A percentile compares a stretch with the other conserved stretches of the same genome.
Evolutionary conservation across 805 yeast genomes (phyloP).

Genomic region (Pichia paraexigua): DNA sequence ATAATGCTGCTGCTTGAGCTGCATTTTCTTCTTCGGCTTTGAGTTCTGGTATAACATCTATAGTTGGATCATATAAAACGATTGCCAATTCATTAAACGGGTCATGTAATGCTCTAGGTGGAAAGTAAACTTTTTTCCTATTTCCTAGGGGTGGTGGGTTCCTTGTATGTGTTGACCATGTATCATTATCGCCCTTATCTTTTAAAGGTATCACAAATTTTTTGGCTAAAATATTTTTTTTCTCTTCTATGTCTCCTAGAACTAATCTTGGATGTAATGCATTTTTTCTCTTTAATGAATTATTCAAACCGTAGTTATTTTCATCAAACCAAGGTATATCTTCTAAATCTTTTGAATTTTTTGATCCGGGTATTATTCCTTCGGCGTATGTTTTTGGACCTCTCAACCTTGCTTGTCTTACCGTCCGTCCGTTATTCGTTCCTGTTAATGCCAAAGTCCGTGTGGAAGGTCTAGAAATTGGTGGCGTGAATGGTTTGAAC

Average conservation of each 20-base stretch:
- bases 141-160: constrained; percentile 86
- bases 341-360: constrained; percentile 13
- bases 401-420: constrained; percentile 23
- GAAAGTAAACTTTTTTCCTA: constrained; percentile 53
- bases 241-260: constrained; percentile 31
- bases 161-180: constrained; percentile 28
- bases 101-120: constrained; percentile 93
- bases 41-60: constrained; percentile 45
- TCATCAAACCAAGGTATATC: constrained; percentile 8
- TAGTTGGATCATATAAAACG: constrained; percentile 90
- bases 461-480: constrained; percentile 30
- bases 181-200: constrained; percentile 28
- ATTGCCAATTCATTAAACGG: constrained; percentile 91
- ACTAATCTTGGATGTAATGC: constrained; percentile 54
- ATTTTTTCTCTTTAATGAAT: constrained; percentile 36
- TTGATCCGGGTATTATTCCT: constrained; percentile 26
- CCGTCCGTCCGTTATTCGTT: constrained; percentile 1
- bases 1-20: constrained; percentile 13
- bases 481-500: constrained; percentile 64
- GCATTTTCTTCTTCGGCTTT: constrained; percentile 25
- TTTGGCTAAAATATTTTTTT: constrained; percentile 35
- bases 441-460: constrained; percentile 14
- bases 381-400: constrained; percentile 37
- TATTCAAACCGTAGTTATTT: constrained; percentile 18
- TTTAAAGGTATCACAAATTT: constrained; percentile 57